Base-by-base conservation (phyloP, 441 rosid genomes). In the Hypseocharis bilobata region DNA sequence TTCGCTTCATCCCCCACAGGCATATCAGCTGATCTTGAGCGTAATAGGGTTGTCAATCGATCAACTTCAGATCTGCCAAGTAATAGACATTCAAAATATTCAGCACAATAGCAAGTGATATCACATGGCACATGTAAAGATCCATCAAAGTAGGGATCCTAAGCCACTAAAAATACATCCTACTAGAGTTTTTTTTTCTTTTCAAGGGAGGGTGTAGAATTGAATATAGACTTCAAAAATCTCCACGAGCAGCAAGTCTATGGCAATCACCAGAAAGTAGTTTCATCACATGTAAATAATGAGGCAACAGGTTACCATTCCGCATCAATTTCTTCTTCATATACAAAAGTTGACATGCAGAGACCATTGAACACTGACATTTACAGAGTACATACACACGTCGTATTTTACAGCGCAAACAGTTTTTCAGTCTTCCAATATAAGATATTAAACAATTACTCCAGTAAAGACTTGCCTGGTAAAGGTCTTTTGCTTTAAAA, bases 11-110 rank as follows among this genome's bases (percentile, higher is more conserved):
- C 70, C 63, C 61, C 75, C 75, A 74, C 64, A 61, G 80, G 74
- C 36, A 62, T 55, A 60, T 82, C 91, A 72, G 56, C 71, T 76
- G 78, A 77, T 80, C 80, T 85, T 51, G 92, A 86, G 40, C 71
- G 92, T 72, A 93, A 75, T 60, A 93, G 69, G 19, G 88, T 72
- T 30, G 93, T 87, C 81, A 93, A 72, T 28, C 74, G 90, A 80
- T 87, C 89, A 75, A 88, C 83, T 81, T 93, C 99, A 47, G 88
- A 76, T 74, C 99, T 93, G 88, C 26, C 30, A 42, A 68, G 60
- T 22, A 70, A 58, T 7, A 0, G 70, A 68, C 47, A 71, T 52
- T 30, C 2, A 28, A 17, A 34, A 63, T 13, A 64, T 40, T n/a
- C 28, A 58, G 28, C 30, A 44, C 6, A 34, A 59, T 36, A 49